These are phyloP conservation scores for Mycena amicta DNA, from an alignment of 768 basidiomycete species.

Conservation along the genomic window DNA sequence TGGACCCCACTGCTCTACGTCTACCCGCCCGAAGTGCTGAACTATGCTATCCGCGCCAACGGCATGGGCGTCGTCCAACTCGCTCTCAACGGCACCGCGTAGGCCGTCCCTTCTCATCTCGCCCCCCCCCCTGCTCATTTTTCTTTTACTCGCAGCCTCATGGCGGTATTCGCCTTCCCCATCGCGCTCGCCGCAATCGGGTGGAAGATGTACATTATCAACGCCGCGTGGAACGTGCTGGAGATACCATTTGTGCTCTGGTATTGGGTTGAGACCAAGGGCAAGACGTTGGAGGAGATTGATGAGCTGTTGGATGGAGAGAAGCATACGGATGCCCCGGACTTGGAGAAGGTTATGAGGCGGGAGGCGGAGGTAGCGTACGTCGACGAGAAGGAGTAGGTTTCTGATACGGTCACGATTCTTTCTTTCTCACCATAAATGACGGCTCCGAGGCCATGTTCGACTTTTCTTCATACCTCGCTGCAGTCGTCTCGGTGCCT, in stretches of 20 bases:
- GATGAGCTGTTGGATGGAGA: conserved; percentile 26
- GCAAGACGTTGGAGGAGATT: conserved; percentile 27
- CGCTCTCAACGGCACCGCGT: conserved; percentile 26
- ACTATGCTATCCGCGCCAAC: conserved; percentile 27
- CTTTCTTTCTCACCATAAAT: no score
- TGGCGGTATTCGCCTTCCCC: conserved; percentile 27
- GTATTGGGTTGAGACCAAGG: conserved; percentile 27
- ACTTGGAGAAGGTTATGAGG: conserved; percentile 23
- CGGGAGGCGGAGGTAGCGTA: conserved; percentile 5
- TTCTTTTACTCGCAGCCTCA: conserved; percentile 8
- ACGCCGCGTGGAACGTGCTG: conserved; percentile 26
- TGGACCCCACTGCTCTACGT: conserved; percentile 28
- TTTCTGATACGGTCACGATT: no score
- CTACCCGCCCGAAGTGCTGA: conserved; percentile 25
- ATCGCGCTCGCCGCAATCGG: conserved; percentile 23
- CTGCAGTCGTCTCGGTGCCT: no score
- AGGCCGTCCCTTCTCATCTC: background rate
- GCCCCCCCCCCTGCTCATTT: no score
- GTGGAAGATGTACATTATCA: conserved; percentile 30
- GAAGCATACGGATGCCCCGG: conserved; percentile 23
- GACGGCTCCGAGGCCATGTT: no score
- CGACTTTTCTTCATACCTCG: no score
- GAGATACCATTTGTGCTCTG: conserved; percentile 22
- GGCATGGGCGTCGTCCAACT: conserved; percentile 25
- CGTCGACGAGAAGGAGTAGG: conserved; percentile 7